Base-by-base conservation (phyloP, 805 yeast species). In the Ogataea populi-albae region DNA sequence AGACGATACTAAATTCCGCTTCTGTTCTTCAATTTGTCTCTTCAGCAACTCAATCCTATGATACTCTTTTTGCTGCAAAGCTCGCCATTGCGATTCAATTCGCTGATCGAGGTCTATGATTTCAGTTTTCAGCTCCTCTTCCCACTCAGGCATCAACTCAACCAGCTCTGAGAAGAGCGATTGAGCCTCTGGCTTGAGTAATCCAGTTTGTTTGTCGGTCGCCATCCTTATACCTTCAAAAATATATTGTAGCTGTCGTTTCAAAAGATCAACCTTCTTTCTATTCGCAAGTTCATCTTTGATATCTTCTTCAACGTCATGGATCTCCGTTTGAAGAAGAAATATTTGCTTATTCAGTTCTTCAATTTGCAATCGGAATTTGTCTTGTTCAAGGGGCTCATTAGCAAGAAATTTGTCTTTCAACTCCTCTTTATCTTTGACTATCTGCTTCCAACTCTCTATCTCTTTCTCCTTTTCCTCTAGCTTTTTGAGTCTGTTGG, bases 51-150 rank as follows among this genome's bases (percentile, higher is more conserved):
- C 47, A 35, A 62, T 54, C 23, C 57, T 51, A 9, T 48, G 43
- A 20, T 54, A 61, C 37, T 65, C 70, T 23, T 55, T 52, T 38
- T 63, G 65, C 35, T 63, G 69, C 22, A 56, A 49, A 2, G 64
- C 61, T 44, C 65, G 57, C 70, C 69, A 66, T 35, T 56, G 59
- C 3, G 65, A 57, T 35, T 66, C 70, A 6, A 59, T 40, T 25
- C 47, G 53, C 15, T 61, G 50, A 41, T 67, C 73, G 6, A 46
- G 40, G 11, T 45, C 46, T 1, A 50, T 28, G 6, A 64, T 38
- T 23, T 65, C 65, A 5, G 41, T 31, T 15, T 41, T 46, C 16
- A 67, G 21, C 14, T 55, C 55, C 17, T 38, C 44, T 34, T 54
- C 51, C 64, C 64, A 61, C 21, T 51, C 55, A 6, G 64, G 64